These are phyloP conservation scores for Panicum virgatum DNA, from an alignment of 202 grass and related monocot genomes.

Conservation along the genomic window DNA sequence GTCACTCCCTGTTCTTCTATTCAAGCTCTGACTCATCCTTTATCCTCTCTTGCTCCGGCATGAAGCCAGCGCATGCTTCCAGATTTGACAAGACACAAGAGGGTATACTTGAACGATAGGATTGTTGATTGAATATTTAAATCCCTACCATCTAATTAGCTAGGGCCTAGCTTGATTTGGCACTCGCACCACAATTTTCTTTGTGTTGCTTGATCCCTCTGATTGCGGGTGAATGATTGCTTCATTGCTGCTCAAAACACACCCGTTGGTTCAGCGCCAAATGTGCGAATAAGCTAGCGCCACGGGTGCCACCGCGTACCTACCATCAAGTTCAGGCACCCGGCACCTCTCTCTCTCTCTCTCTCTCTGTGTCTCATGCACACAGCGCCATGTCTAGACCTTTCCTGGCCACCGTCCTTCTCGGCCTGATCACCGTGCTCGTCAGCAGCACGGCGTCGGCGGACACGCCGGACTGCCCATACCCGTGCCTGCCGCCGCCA, in stretches of 20 bases:
- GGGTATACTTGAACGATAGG: too few relatives aligned
- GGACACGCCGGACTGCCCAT: constrained; percentile 62
- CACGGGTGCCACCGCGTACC: constrained; percentile 6
- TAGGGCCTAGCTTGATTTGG: too few relatives aligned
- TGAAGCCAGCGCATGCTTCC: too few relatives aligned
- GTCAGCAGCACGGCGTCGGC: constrained; percentile 6
- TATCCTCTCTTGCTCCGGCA: too few relatives aligned
- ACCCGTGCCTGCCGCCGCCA: constrained; percentile 81
- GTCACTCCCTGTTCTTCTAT: too few relatives aligned
- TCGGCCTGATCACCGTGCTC: constrained; percentile 31
- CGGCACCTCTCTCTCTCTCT: not conserved
- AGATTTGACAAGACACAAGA: too few relatives aligned
- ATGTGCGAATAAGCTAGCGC: constrained; percentile 11
- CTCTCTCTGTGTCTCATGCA: not conserved
- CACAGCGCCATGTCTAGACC: constrained; percentile 30
- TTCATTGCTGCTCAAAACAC: not conserved
- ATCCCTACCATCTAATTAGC: too few relatives aligned
- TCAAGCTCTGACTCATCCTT: too few relatives aligned
- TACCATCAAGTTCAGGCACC: not conserved
- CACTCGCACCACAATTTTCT: not conserved
- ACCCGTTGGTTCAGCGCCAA: not conserved
- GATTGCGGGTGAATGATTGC: constrained; percentile 20
- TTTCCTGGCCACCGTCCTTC: constrained; percentile 9
- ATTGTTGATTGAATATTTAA: too few relatives aligned
- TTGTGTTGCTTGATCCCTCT: not conserved